phyloP scores from a whole-genome alignment of 192 early-diverging fungal genomes.

The Phlyctochytrium bullatum region DNA sequence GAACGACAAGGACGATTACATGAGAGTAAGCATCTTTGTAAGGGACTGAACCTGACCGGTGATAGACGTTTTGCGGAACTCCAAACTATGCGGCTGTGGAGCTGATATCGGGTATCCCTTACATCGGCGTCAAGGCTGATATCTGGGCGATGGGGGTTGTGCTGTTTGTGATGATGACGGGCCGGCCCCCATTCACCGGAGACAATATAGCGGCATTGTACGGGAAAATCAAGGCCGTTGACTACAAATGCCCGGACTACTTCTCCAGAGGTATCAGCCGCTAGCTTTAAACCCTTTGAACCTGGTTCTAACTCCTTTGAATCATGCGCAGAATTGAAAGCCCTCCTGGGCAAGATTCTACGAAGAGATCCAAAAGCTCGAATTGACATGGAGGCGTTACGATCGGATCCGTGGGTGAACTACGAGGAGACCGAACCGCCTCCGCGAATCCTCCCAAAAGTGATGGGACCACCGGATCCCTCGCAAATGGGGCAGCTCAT shows the following conservation, averaged over 20 bases:
- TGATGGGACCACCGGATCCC: slow-evolving; percentile 7
- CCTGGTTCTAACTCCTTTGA: no score
- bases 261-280: slow-evolving; percentile 44
- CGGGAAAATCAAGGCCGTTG: slow-evolving; percentile 54
- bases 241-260: slow-evolving; percentile 59
- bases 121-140: slow-evolving; percentile 60
- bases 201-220: slow-evolving; percentile 52
- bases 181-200: slow-evolving; percentile 57
- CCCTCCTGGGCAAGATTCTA: slow-evolving; percentile 50
- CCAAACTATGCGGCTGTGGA: slow-evolving; percentile 66
- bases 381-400: slow-evolving; percentile 50
- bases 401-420: slow-evolving; percentile 57
- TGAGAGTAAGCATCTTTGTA: slow-evolving; percentile 37
- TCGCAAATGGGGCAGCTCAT: slow-evolving; percentile 46
- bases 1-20: slow-evolving; percentile 40
- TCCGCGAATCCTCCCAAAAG: slow-evolving; percentile 33
- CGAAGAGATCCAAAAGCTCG: slow-evolving; percentile 52
- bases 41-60: background rate
- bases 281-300: background rate
- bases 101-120: slow-evolving; percentile 62
- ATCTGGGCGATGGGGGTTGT: slow-evolving; percentile 72
- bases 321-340: slow-evolving; percentile 35
- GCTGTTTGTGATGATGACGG: slow-evolving; percentile 60
- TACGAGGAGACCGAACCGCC: slow-evolving; percentile 53
- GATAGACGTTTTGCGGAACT: slow-evolving; percentile 62